Conservation (phyloP, 139 green algal genomes). For the Micractinium sp. region DNA sequence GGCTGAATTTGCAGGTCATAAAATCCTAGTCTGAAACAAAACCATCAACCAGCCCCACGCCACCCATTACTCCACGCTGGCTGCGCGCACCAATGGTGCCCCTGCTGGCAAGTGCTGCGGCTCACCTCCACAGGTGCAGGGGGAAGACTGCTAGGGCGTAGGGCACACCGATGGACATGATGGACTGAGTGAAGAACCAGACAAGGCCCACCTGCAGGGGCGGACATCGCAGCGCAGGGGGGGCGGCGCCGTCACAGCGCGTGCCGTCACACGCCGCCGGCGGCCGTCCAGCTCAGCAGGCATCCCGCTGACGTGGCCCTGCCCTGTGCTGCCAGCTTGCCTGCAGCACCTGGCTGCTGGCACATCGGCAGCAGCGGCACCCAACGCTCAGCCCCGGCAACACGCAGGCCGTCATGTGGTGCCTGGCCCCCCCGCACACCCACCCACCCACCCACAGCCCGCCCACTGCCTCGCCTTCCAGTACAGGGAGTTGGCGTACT, state of each 20-base stretch:
- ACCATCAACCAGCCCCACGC: no score
- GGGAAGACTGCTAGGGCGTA: constrained; percentile 3
- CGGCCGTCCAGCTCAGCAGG: not conserved
- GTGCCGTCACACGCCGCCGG: no score
- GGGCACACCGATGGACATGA: constrained; percentile 22
- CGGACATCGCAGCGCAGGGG: not conserved
- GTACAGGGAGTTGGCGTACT: not conserved
- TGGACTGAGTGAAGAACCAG: constrained; percentile 34
- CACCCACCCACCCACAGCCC: no score
- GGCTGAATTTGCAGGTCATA: no score
- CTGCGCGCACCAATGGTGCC: no score
- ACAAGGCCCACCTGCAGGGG: constrained; percentile 2
- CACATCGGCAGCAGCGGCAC: not conserved
- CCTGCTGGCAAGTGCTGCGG: no score
- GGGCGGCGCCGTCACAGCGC: not conserved
- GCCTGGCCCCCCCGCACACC: no score
- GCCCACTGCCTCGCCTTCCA: constrained; percentile 13
- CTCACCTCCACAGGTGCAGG: constrained; percentile 13
- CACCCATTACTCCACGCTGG: no score
- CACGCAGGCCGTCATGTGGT: no score
- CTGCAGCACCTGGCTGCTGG: not conserved
- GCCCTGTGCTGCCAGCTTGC: not conserved
- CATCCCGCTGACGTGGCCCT: not conserved
- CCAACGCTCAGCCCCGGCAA: no score
- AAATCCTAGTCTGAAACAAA: not conserved